Evolutionary conservation across 495 filamentous ascomycete genomes (phyloP).

Genomic region (Aspergillus bridgeri): DNA sequence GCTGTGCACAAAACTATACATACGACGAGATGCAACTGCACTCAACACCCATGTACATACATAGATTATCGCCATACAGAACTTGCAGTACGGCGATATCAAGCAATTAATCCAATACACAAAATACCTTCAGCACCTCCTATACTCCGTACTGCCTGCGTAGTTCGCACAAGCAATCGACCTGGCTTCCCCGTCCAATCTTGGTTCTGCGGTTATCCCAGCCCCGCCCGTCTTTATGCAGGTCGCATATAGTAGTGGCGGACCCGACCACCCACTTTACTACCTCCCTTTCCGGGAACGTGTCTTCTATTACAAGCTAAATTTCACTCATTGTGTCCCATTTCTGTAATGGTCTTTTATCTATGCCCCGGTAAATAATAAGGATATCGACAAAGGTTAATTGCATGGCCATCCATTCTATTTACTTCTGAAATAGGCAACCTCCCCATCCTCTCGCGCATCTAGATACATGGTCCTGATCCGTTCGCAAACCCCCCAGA

Average conservation of each 20-base stretch:
- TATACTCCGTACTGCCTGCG: too few species aligned
- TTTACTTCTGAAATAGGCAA: not conserved
- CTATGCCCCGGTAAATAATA: too few species aligned
- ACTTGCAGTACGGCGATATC: not conserved
- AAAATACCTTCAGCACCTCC: too few species aligned
- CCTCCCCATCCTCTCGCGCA: not conserved
- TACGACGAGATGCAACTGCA: not conserved
- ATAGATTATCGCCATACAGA: not conserved
- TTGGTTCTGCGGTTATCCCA: not conserved
- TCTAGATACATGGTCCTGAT: not conserved
- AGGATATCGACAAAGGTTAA: too few species aligned
- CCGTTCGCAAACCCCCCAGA: constrained; percentile 3
- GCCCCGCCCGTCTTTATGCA: not conserved
- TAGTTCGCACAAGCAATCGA: too few species aligned
- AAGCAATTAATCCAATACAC: too few species aligned
- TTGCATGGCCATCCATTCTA: not conserved
- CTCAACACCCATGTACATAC: not conserved
- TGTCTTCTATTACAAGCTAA: too few species aligned
- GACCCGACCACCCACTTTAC: too few species aligned
- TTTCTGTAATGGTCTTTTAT: too few species aligned
- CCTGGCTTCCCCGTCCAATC: too few species aligned
- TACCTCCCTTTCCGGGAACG: not conserved
- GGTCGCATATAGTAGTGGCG: too few species aligned
- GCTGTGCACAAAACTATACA: not conserved
- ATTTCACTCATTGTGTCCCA: too few species aligned